A percentile compares a stretch with the other conserved stretches of the same genome.
phyloP scores from a whole-genome alignment of 805 yeast species.

The Candida dendrica region DNA sequence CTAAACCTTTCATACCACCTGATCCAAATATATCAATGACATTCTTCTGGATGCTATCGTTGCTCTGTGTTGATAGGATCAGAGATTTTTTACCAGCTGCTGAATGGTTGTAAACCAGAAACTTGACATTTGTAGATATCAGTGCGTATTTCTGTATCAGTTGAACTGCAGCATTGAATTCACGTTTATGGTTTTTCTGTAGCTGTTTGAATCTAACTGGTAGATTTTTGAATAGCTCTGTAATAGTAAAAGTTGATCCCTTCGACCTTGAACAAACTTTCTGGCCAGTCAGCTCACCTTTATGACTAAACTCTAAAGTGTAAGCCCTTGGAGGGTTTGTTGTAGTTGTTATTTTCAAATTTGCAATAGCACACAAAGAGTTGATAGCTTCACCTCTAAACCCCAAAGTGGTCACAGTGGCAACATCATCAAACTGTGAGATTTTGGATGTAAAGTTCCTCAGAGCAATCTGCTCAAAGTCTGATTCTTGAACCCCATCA shows the following conservation, averaged over 20 bases:
- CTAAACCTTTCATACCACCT: constrained; percentile 50
- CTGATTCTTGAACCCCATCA: constrained; percentile 46
- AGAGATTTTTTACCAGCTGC: constrained; percentile 41
- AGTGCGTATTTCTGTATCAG: constrained; percentile 65
- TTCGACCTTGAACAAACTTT: constrained; percentile 42
- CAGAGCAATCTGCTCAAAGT: constrained; percentile 46
- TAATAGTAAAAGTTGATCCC: constrained; percentile 64
- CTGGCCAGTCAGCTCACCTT: constrained; percentile 43
- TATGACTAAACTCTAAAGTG: constrained; percentile 41
- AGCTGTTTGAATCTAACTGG: constrained; percentile 83
- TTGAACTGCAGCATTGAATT: constrained; percentile 60
- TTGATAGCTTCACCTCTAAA: constrained; percentile 80
- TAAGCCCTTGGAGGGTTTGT: constrained; percentile 49
- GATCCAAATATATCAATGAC: constrained; percentile 68
- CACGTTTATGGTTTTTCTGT: constrained; percentile 57
- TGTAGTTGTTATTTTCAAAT: constrained; percentile 44
- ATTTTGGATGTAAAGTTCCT: constrained; percentile 69
- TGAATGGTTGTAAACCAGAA: constrained; percentile 50
- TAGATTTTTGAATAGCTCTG: constrained; percentile 53
- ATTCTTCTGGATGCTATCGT: constrained; percentile 41
- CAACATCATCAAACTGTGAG: constrained; percentile 45
- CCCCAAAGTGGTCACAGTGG: constrained; percentile 49
- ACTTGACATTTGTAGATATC: constrained; percentile 47
- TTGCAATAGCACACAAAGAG: constrained; percentile 53
- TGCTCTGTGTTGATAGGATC: constrained; percentile 54